phyloP scores from a whole-genome alignment of 306 rosid species.

The Vigna angularis region DNA sequence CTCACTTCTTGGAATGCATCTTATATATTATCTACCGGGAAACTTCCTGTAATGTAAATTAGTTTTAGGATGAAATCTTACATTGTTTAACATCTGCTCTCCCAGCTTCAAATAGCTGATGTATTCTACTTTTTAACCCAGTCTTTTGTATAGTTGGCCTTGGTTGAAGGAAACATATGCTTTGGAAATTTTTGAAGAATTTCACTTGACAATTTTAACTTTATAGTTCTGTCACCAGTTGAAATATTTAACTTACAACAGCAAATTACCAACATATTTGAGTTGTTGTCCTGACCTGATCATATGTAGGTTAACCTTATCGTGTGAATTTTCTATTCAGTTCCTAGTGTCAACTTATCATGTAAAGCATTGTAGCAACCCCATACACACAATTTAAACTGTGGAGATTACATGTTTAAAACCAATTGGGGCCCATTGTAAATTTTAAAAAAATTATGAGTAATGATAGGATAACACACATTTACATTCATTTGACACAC shows the following conservation, averaged over 20 bases:
- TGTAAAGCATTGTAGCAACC: neutral
- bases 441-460: too few relatives aligned
- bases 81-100: neutral
- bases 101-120: neutral
- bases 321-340: neutral
- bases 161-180: neutral
- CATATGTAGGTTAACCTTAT: neutral
- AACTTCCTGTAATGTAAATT: too few relatives aligned
- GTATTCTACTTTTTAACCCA: neutral
- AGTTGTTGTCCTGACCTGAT: neutral
- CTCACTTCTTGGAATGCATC: too few relatives aligned
- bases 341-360: neutral
- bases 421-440: too few relatives aligned
- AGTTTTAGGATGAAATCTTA: too few relatives aligned
- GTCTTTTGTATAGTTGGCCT: neutral
- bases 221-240: neutral
- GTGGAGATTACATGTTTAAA: neutral
- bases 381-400: neutral
- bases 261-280: neutral
- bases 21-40: too few relatives aligned
- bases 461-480: too few relatives aligned
- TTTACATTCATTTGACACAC: too few relatives aligned
- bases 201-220: conserved; percentile 3
- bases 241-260: neutral
- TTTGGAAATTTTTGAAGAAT: neutral